Conservation (phyloP, 2,329 filamentous ascomycete species). For the Ophiostoma himal-ulmi region DNA sequence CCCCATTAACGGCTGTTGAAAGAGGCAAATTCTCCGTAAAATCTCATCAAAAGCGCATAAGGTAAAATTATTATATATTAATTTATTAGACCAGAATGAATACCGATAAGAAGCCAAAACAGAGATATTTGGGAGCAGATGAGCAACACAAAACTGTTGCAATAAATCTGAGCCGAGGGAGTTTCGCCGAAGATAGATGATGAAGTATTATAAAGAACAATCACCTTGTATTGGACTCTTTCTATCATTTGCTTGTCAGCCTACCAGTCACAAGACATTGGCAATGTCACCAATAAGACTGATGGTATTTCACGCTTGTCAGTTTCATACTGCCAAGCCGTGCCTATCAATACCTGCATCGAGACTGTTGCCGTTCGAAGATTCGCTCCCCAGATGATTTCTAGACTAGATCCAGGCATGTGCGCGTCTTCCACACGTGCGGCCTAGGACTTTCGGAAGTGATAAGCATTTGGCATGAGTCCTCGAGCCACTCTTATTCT, state of each 20-base stretch:
- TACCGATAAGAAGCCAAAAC: not conserved
- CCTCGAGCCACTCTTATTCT: not conserved
- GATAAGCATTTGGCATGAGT: not conserved
- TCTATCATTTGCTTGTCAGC: not conserved
- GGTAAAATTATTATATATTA: too few species aligned
- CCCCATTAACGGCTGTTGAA: not conserved
- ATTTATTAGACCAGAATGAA: not conserved
- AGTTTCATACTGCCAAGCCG: not conserved
- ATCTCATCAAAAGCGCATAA: not conserved
- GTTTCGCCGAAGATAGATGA: conserved; percentile 1
- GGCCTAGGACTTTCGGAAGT: not conserved
- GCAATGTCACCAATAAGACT: not conserved
- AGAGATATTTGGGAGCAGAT: not conserved
- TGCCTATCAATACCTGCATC: not conserved
- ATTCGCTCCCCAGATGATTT: not conserved
- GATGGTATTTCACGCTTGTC: not conserved
- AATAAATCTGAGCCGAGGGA: not conserved
- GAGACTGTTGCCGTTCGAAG: not conserved
- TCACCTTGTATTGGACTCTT: not conserved
- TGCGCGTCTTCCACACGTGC: not conserved
- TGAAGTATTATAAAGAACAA: not conserved
- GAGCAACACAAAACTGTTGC: not conserved
- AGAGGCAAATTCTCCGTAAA: not conserved
- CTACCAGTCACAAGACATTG: not conserved
- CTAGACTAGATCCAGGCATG: not conserved